Percentiles rank a stretch among this genome's conserved stretches.
phyloP scores from a whole-genome alignment of 371 early-diverging fungal genomes.

The Massospora cicadina region DNA sequence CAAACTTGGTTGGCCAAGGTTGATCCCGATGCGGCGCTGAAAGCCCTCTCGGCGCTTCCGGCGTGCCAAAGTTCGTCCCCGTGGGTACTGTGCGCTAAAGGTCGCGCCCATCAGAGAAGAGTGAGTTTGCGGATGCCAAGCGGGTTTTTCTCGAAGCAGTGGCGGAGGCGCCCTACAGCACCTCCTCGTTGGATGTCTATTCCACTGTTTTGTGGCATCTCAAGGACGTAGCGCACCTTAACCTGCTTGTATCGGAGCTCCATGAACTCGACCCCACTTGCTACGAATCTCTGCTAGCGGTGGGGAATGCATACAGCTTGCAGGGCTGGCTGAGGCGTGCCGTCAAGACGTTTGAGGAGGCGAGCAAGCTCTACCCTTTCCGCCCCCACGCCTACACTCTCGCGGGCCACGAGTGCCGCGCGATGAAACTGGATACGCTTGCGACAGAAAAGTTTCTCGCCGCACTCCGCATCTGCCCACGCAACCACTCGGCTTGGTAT shows the following conservation, averaged over 20 bases:
- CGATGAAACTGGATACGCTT: not conserved
- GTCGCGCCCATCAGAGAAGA: not conserved
- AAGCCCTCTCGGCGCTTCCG: not conserved
- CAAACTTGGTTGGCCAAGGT: not conserved
- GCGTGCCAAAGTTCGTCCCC: not conserved
- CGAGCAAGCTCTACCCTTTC: not conserved
- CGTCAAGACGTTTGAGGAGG: not conserved
- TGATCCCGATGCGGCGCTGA: not conserved
- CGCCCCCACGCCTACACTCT: not conserved
- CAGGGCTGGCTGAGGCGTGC: not conserved
- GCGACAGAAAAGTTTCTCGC: not conserved
- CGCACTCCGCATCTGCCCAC: not conserved
- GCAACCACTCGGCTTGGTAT: not conserved
- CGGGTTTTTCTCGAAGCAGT: not conserved
- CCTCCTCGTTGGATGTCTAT: not conserved
- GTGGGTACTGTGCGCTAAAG: not conserved
- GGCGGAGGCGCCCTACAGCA: not conserved
- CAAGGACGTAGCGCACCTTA: not conserved
- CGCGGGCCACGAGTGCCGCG: not conserved
- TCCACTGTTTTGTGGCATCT: not conserved
- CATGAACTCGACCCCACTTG: not conserved
- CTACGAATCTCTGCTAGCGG: not conserved
- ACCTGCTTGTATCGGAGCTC: not conserved
- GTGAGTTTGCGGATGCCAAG: not conserved
- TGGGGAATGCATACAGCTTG: not conserved